Percentiles rank a stretch among this genome's conserved stretches.
Evolutionary conservation across 2,329 filamentous ascomycete species (phyloP).

Genomic region (Stenocarpella maydis): DNA sequence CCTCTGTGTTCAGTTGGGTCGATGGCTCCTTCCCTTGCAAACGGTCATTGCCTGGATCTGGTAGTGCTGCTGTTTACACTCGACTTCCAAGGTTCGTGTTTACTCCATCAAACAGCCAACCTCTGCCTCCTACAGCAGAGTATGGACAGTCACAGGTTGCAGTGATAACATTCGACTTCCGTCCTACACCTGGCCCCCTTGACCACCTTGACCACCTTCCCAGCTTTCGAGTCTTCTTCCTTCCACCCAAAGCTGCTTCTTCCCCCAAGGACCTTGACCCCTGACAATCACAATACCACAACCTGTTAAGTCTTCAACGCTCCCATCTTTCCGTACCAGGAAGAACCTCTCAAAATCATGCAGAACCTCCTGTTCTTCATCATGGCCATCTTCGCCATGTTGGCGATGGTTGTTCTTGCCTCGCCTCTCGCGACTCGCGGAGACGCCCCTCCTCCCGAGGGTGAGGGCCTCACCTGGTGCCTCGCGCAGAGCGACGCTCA

Average conservation of each 20-base stretch:
- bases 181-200: too few species aligned
- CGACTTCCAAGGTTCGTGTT: background rate
- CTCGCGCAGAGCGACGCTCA: background rate
- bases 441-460: slow-evolving; percentile 5
- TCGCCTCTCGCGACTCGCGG: background rate
- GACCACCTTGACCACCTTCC: too few species aligned
- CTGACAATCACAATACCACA: too few species aligned
- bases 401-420: background rate
- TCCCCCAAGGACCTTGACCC: too few species aligned
- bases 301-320: background rate
- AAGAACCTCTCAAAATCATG: background rate
- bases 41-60: background rate
- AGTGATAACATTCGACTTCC: too few species aligned
- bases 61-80: too few species aligned
- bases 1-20: too few species aligned
- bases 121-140: background rate
- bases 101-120: background rate
- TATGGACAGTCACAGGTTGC: too few species aligned
- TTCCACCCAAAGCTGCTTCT: background rate
- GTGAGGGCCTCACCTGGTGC: slow-evolving; percentile 18
- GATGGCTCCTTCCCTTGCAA: background rate
- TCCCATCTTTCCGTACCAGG: background rate
- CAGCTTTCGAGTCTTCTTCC: background rate
- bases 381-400: background rate
- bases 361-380: background rate